These are phyloP conservation scores for Lactifluus pinguis DNA, from an alignment of 768 basidiomycete species.

Conservation along the genomic window DNA sequence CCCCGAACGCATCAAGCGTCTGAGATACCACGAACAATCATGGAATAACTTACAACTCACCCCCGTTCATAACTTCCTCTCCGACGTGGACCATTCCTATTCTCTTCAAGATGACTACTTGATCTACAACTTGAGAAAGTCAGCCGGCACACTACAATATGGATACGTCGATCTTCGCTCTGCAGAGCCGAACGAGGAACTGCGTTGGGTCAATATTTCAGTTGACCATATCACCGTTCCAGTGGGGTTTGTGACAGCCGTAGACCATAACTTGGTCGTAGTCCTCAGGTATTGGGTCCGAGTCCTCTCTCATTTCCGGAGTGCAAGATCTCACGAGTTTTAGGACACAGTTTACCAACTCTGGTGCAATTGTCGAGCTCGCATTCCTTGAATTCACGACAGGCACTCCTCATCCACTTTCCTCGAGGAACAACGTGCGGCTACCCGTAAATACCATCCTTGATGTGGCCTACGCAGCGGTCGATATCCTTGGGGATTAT, in stretches of 20 bases:
- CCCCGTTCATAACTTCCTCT: background rate
- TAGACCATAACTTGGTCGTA: conserved; percentile 7
- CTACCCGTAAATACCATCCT: background rate
- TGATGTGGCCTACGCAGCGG: background rate
- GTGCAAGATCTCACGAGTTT: background rate
- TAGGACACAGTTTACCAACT: background rate
- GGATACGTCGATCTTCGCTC: conserved; percentile 6
- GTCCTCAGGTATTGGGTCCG: background rate
- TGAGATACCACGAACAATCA: conserved; percentile 4
- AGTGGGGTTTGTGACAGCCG: background rate
- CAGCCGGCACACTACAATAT: background rate
- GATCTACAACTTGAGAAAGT: background rate
- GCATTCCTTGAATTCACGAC: conserved; percentile 5
- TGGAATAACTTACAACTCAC: conserved; percentile 6
- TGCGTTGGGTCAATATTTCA: background rate
- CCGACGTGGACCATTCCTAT: background rate
- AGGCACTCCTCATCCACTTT: conserved; percentile 4
- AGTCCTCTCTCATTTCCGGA: background rate
- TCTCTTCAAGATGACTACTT: conserved; percentile 8
- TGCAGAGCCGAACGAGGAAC: background rate
- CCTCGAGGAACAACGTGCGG: background rate
- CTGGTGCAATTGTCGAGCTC: background rate
- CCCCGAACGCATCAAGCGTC: conserved; percentile 7
- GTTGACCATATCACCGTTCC: background rate
- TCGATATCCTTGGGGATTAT: conserved; percentile 5